Percentiles rank a stretch among this genome's conserved stretches.
Conservation (phyloP, 805 yeast genomes). For the Lachancea mirantina region DNA sequence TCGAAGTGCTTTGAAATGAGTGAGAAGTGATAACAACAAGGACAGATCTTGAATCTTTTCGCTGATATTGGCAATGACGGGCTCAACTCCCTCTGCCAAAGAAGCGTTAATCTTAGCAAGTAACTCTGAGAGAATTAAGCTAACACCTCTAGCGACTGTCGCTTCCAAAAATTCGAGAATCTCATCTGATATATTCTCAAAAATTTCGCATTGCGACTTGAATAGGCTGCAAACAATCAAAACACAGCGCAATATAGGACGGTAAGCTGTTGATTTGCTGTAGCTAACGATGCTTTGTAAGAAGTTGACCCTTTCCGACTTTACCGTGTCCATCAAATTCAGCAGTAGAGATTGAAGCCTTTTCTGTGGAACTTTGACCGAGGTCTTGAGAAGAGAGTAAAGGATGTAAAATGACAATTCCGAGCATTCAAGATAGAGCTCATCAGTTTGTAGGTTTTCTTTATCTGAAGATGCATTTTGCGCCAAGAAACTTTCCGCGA, state of each 20-base stretch:
- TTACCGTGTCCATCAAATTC: conserved; percentile 33
- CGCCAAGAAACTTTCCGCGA: conserved; percentile 45
- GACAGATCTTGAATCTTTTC: conserved; percentile 59
- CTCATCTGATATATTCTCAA: conserved; percentile 43
- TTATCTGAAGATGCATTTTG: conserved; percentile 47
- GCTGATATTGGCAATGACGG: conserved; percentile 32
- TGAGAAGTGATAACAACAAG: conserved; percentile 56
- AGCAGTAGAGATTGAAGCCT: conserved; percentile 21
- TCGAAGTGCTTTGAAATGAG: conserved; percentile 45
- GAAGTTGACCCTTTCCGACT: conserved; percentile 44
- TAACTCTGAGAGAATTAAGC: conserved; percentile 48
- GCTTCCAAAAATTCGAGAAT: conserved; percentile 53
- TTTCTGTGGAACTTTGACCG: conserved; percentile 19
- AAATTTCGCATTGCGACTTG: conserved; percentile 35
- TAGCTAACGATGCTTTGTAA: conserved; percentile 35
- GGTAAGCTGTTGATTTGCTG: conserved; percentile 38
- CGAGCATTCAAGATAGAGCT: conserved; percentile 52
- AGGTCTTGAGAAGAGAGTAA: conserved; percentile 22
- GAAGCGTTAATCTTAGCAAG: conserved; percentile 45
- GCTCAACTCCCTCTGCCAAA: conserved; percentile 32
- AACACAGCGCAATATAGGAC: conserved; percentile 55
- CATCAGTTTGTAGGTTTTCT: conserved; percentile 40
- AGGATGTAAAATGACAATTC: conserved; percentile 55
- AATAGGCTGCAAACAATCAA: conserved; percentile 42
- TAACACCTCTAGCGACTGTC: conserved; percentile 61